A percentile compares a stretch with the other conserved stretches of the same genome.
Evolutionary conservation across 106 monocot genomes (phyloP).

Genomic region (Phalaenopsis equestris): DNA sequence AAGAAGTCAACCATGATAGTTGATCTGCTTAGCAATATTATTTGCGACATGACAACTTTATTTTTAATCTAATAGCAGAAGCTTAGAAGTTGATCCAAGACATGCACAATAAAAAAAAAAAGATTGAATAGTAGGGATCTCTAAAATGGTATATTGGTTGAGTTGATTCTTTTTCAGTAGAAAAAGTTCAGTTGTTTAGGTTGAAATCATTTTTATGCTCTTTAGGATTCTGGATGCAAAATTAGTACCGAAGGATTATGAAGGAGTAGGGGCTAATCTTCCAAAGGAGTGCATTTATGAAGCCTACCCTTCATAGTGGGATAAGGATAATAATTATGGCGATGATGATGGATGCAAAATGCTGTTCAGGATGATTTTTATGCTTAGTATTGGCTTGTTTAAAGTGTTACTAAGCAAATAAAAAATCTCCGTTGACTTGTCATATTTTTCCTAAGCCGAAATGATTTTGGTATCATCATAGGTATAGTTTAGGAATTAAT

Average conservation of each 20-base stretch:
- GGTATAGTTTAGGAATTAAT: too few relatives aligned
- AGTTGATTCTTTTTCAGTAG: not conserved
- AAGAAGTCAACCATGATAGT: not conserved
- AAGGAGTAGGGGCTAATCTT: not conserved
- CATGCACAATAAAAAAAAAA: not conserved
- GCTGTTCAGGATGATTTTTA: too few relatives aligned
- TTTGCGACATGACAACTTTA: not conserved
- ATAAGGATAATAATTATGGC: too few relatives aligned
- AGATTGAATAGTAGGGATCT: not conserved
- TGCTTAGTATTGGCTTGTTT: too few relatives aligned
- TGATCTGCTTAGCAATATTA: not conserved
- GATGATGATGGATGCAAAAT: too few relatives aligned
- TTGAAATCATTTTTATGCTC: not conserved
- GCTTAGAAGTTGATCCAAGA: not conserved
- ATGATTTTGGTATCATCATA: too few relatives aligned
- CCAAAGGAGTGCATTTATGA: too few relatives aligned
- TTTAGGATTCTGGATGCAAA: not conserved
- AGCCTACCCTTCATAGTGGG: too few relatives aligned
- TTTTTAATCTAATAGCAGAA: not conserved
- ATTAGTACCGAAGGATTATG: not conserved
- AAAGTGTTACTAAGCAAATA: too few relatives aligned
- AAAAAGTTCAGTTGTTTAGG: not conserved
- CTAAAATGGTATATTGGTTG: not conserved
- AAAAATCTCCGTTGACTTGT: too few relatives aligned
- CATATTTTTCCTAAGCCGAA: too few relatives aligned